Evolutionary conservation across 2,329 filamentous ascomycete genomes (phyloP).

Genomic region (Stachybotrys elegans): DNA sequence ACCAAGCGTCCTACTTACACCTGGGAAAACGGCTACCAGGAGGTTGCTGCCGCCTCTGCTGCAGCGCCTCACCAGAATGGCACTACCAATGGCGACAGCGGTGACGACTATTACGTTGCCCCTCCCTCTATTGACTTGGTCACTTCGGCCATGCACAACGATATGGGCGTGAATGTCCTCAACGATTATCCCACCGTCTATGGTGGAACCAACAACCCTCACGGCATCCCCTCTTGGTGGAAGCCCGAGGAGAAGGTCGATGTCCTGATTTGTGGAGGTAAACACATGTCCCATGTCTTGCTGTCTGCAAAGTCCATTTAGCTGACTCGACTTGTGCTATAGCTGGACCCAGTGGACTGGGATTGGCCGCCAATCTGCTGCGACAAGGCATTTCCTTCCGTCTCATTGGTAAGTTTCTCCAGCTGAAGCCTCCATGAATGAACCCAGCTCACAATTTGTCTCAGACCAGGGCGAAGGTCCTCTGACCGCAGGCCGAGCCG

Average conservation of each 20-base stretch:
- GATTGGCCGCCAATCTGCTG: conserved; percentile 22
- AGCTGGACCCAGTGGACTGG: conserved; percentile 27
- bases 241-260: conserved; percentile 21
- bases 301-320: too few species aligned
- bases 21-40: conserved; percentile 18
- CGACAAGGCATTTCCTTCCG: conserved; percentile 26
- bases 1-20: conserved; percentile 11
- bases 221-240: conserved; percentile 21
- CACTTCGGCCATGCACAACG: conserved; percentile 18
- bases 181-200: conserved; percentile 24
- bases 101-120: conserved; percentile 13
- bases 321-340: conserved; percentile 12
- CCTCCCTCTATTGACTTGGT: conserved; percentile 18
- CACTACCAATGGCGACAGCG: too few species aligned
- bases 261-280: conserved; percentile 28
- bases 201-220: conserved; percentile 21
- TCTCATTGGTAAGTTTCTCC: conserved; percentile 21
- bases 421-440: conserved; percentile 14
- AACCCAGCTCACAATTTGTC: conserved; percentile 6
- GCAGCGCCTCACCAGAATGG: too few species aligned
- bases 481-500: conserved; percentile 19
- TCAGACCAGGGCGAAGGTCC: conserved; percentile 22
- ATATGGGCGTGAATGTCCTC: conserved; percentile 20
- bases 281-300: not conserved
- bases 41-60: too few species aligned